phyloP scores from a whole-genome alignment of 768 basidiomycete genomes.

The Holtermanniella nyarrowii region DNA sequence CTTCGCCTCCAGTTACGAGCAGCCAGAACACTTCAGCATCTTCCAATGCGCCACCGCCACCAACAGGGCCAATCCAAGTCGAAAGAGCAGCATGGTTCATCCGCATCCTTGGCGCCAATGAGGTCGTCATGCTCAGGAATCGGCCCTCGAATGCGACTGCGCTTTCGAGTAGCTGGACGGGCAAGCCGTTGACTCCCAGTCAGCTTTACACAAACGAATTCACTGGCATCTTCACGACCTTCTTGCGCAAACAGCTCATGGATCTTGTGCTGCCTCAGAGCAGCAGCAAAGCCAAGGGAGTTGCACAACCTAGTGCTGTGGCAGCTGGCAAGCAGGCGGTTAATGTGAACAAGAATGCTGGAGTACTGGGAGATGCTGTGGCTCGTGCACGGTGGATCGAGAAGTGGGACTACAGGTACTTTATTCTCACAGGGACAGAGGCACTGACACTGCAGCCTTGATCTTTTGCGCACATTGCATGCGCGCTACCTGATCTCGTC shows the following conservation, averaged over 20 bases:
- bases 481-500: conserved; percentile 18
- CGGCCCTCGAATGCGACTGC: not conserved
- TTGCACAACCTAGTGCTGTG: not conserved
- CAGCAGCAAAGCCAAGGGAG: not conserved
- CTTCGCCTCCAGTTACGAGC: conserved; percentile 5
- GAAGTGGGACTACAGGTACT: conserved; percentile 34
- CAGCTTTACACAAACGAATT: conserved; percentile 22
- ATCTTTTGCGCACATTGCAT: conserved; percentile 21
- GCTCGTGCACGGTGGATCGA: conserved; percentile 19
- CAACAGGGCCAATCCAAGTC: conserved; percentile 21
- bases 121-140: conserved; percentile 10
- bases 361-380: conserved; percentile 26
- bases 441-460: conserved; percentile 3
- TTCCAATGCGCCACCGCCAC: not conserved
- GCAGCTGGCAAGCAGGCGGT: not conserved
- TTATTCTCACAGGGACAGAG: not conserved
- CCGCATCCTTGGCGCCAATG: conserved; percentile 28
- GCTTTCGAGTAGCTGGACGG: not conserved
- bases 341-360: not conserved
- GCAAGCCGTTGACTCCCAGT: not conserved
- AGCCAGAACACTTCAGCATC: not conserved
- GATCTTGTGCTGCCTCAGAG: conserved; percentile 18
- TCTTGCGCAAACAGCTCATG: conserved; percentile 27
- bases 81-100: conserved; percentile 38
- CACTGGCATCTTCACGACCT: conserved; percentile 26